These are phyloP conservation scores for Ogataea paraovalis DNA, from an alignment of 805 yeast genomes.

Conservation along the genomic window DNA sequence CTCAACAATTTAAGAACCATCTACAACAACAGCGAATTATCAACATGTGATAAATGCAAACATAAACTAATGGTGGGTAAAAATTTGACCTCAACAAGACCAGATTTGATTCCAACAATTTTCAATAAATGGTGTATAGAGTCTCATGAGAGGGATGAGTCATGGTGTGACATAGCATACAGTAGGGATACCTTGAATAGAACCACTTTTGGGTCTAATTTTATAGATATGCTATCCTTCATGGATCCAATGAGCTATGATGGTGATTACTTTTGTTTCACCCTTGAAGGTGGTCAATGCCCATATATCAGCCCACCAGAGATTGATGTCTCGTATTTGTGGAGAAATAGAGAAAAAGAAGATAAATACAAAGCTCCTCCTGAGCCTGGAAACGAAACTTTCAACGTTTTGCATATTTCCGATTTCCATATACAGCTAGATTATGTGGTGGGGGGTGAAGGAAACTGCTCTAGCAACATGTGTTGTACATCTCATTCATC, in stretches of 20 bases:
- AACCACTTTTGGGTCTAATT: conserved; percentile 40
- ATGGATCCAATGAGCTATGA: conserved; percentile 52
- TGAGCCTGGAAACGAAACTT: conserved; percentile 35
- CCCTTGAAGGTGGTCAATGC: conserved; percentile 34
- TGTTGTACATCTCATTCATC: conserved; percentile 57
- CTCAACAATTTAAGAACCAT: conserved; percentile 7
- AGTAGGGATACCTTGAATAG: conserved; percentile 36
- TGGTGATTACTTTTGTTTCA: conserved; percentile 61
- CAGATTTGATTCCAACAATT: conserved; percentile 38
- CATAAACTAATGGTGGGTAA: conserved; percentile 35
- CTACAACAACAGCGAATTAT: conserved; percentile 10
- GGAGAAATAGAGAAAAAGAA: conserved; percentile 38
- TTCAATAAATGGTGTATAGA: conserved; percentile 42
- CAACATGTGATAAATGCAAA: conserved; percentile 35
- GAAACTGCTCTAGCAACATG: conserved; percentile 51
- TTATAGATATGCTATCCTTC: conserved; percentile 45
- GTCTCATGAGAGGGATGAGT: conserved; percentile 22
- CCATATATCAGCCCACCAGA: conserved; percentile 36
- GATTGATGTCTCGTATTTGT: conserved; percentile 39
- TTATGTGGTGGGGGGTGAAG: conserved; percentile 51
- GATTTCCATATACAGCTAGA: conserved; percentile 63
- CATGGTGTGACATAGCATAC: conserved; percentile 31
- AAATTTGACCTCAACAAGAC: conserved; percentile 34
- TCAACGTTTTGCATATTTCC: conserved; percentile 61
- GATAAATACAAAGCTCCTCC: conserved; percentile 41